phyloP scores from a whole-genome alignment of 2,329 filamentous ascomycete genomes.

The Cryoendolithus antarcticus region DNA sequence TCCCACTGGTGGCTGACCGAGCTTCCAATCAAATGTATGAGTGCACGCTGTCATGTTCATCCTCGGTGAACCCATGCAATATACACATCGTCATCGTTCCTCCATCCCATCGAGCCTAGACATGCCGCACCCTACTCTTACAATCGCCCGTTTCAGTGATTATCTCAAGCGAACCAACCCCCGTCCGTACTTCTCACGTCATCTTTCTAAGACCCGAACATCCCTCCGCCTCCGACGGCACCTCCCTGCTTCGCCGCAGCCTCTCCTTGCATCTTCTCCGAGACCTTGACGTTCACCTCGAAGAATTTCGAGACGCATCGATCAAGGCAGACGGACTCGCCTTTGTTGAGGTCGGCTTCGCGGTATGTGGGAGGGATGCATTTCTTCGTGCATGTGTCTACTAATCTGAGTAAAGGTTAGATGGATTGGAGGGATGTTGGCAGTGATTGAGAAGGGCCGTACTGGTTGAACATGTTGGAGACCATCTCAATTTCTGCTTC shows the following conservation, averaged over 20 bases:
- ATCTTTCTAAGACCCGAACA: constrained; percentile 14
- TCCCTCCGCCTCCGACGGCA: constrained; percentile 13
- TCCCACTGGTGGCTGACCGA: too few relatives aligned
- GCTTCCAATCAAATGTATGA: too few relatives aligned
- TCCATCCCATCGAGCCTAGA: too few relatives aligned
- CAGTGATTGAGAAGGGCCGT: constrained; percentile 18
- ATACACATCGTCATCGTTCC: too few relatives aligned
- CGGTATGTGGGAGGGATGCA: constrained; percentile 88
- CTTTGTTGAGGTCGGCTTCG: constrained; percentile 95
- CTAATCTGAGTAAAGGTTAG: constrained; percentile 38
- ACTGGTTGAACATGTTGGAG: constrained; percentile 98
- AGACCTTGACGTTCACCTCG: constrained; percentile 95
- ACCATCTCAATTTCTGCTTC: constrained; percentile 97
- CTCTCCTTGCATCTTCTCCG: constrained; percentile 89
- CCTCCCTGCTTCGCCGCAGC: constrained; percentile 53
- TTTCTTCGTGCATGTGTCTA: constrained; percentile 83
- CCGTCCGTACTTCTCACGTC: too few relatives aligned
- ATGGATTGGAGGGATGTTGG: constrained; percentile 1
- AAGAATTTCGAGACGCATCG: constrained; percentile 98
- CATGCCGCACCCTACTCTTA: too few relatives aligned
- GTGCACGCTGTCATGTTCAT: too few relatives aligned
- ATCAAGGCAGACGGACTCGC: constrained; percentile 95
- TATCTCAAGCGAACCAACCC: too few relatives aligned
- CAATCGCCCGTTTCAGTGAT: too few relatives aligned
- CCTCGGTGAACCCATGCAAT: too few relatives aligned